Base-by-base conservation (phyloP, 2,329 filamentous ascomycete species). In the Cercospora nicotianae region DNA sequence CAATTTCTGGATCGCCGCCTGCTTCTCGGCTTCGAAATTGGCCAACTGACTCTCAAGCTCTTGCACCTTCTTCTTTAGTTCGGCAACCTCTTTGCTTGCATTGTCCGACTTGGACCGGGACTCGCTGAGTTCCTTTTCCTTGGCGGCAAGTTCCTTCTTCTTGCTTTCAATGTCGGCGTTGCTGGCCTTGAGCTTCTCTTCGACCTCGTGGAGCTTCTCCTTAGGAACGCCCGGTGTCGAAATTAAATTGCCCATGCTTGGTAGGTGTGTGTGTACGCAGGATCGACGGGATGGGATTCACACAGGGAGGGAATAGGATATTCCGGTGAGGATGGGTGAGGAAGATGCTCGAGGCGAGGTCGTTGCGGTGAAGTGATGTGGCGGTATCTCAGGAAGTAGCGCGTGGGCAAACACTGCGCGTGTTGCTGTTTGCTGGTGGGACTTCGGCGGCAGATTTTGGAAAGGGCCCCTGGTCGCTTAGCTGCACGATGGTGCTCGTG, bases 131-230 rank as follows among this genome's bases (percentile, higher is more conserved):
- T 70, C 67, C 48, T 69, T 51, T 42, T 67, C 48, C 65, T 66
- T 57, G 51, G 64, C 59, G 36, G 64, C 59, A 39, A 68, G 53
- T 64, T 68, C 67, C 45, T 65, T 58, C 61, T 72, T 20, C 36
- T 67, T 63, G 60, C 62, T 53, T 16, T 58, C 55, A 18, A 72
- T 64, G 55, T 66, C 63, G 36, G 69, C 68, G 33, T 70, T 60
- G 39, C 65, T 64, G 28, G 65, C 55, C 55, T 70, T 62, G 63
- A 73, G 67, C 51, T 73, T 63, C 60, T 68, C 69, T 63, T 73
- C 71, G 12, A 67, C 71, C 45, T 60, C 65, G n/a, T 67, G 67
- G n/a, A 70, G 67, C 67, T 70, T 70, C 67, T 69, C 61, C 66
- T 69, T 70, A 62, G 69, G 60, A 55, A 69, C 64, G 23, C 64